Evolutionary conservation across 371 early-diverging fungal species (phyloP), one percentile per base, ranked within the genome.

Genomic region (Parasitella parasitica): DNA sequence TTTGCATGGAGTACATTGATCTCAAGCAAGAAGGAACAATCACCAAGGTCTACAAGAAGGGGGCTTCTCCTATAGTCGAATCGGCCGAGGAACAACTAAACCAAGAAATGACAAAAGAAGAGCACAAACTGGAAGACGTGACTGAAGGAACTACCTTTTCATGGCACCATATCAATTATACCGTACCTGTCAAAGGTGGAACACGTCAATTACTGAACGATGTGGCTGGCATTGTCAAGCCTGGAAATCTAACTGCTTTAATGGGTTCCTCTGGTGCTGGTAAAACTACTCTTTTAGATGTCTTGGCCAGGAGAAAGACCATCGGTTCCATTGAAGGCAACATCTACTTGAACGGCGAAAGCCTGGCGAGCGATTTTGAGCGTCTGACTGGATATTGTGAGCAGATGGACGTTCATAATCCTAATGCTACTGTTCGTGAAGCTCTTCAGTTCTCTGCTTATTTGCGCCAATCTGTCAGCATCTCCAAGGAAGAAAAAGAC

Each of bases 201-300:
- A 59, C 69, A 18, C 71, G 71, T 24, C 80, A 85, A 69, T 70
- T 85, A 35, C 67, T 85, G 37, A 69, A 73, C 62, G 74, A 80
- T 34, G 69, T 88, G 51, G 66, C 67, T 38, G 80, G 83, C 28
- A 81, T 83, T 57, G 82, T 82, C 32, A 76, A 82, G 48, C 86
- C 86, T 27, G 73, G 86, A 9, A 70, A 87, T 55, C 72, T 92
- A 73, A 86, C 88, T 5, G 96, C 94, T 22, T 72, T 95, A 15
- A 89, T 95, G 90, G 94, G 94, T n/a, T 83, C 90, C 15, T 89
- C 90, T 26, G 94, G 94, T 65, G 89, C 92, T 18, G 97, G 97
- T 56, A 96, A 97, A 77, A 91, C 94, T 0, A 92, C 95, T 15
- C 77, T 95, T 4, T 66, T 94, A 62, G 95, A 97, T 74, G 83